Conservation (phyloP, 768 basidiomycete species). For the Crassisporium funariophilum region DNA sequence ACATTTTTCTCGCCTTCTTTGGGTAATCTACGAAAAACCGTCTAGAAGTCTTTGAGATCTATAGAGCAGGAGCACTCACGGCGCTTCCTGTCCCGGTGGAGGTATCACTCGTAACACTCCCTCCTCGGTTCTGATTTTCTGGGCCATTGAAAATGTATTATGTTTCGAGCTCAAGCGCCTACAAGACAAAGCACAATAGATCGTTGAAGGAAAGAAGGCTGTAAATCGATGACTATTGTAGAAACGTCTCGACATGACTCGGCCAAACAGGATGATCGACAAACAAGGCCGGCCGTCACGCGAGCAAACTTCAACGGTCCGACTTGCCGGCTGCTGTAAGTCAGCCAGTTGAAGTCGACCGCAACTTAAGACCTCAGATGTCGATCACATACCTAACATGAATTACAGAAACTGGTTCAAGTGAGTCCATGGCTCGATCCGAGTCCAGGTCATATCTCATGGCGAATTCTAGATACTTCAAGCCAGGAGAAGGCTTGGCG, state of each 20-base stretch:
- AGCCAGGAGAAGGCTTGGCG: conserved; percentile 9
- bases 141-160: conserved; percentile 40
- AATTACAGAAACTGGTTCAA: conserved; percentile 23
- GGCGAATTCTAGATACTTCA: not conserved
- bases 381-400: conserved; percentile 13
- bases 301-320: too few relatives aligned
- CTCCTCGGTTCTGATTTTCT: conserved; percentile 53
- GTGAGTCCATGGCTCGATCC: conserved; percentile 17
- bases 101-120: conserved; percentile 53
- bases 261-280: conserved; percentile 17
- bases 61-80: conserved; percentile 38
- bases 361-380: too few relatives aligned
- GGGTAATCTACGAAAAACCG: conserved; percentile 50
- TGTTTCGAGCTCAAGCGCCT: too few relatives aligned
- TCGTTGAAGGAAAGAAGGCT: conserved; percentile 7
- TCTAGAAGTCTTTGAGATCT: conserved; percentile 12
- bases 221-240: conserved; percentile 14
- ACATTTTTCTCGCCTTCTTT: conserved; percentile 86
- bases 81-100: conserved; percentile 51
- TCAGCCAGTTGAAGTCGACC: too few relatives aligned
- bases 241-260: conserved; percentile 13
- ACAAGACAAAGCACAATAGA: conserved; percentile 2
- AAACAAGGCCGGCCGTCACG: conserved; percentile 22
- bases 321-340: too few relatives aligned
- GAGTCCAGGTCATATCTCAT: not conserved